phyloP scores from a whole-genome alignment of 257 asterid species.

The Nicotiana benthamiana region DNA sequence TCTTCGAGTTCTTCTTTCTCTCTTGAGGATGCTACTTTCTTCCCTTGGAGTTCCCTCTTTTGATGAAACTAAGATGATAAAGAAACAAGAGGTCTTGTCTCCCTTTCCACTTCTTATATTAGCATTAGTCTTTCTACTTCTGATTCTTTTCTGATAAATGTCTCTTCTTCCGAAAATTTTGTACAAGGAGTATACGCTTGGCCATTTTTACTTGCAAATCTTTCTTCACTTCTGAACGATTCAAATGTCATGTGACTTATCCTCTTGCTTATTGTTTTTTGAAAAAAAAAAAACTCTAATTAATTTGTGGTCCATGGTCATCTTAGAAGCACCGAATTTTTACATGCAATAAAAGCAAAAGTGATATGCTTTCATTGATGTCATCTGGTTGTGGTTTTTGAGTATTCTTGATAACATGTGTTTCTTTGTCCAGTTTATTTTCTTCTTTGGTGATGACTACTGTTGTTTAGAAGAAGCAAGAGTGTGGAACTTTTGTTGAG shows the following conservation, averaged over 20 bases:
- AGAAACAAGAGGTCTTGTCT: neutral
- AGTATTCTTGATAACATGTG: neutral
- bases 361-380: neutral
- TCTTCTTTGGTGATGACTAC: neutral
- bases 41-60: neutral
- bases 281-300: neutral
- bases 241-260: neutral
- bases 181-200: neutral
- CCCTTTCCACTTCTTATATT: neutral
- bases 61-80: neutral
- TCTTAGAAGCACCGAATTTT: neutral
- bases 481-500: neutral
- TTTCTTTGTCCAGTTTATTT: neutral
- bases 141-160: neutral
- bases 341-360: neutral
- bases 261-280: neutral
- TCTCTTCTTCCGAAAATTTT: neutral
- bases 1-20: neutral
- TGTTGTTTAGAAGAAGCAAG: neutral
- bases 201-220: neutral
- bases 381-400: neutral
- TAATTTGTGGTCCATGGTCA: neutral
- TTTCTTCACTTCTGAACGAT: neutral
- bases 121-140: neutral
- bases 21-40: neutral